These are phyloP conservation scores for Madurella mycetomatis DNA, from an alignment of 2,329 filamentous ascomycete species.

Conservation along the genomic window DNA sequence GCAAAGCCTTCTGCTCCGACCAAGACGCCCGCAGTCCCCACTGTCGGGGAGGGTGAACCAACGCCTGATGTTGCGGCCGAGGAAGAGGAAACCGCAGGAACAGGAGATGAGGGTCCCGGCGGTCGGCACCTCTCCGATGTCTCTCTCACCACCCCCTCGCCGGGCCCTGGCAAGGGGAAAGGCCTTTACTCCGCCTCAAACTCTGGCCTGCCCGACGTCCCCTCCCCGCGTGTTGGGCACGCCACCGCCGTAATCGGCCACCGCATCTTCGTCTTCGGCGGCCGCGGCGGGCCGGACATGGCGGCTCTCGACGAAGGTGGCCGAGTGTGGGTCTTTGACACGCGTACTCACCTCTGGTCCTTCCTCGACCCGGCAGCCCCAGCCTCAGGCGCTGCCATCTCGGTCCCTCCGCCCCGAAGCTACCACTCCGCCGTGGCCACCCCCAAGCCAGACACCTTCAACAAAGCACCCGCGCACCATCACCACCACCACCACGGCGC, in stretches of 20 bases:
- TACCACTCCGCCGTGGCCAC: slow-evolving; percentile 62
- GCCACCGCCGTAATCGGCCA: slow-evolving; percentile 64
- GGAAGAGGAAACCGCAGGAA: not conserved
- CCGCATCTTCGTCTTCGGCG: slow-evolving; percentile 77
- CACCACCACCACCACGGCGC: slow-evolving; percentile 24
- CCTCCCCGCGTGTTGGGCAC: slow-evolving; percentile 67
- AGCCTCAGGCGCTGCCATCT: slow-evolving; percentile 23
- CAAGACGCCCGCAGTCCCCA: slow-evolving; percentile 10
- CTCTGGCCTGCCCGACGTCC: slow-evolving; percentile 43
- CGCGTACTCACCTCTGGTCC: slow-evolving; percentile 59
- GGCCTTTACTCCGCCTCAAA: slow-evolving; percentile 27
- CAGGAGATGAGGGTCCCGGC: not conserved
- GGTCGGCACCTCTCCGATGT: slow-evolving; percentile 24
- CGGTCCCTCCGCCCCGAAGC: slow-evolving; percentile 59
- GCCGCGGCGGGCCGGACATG: slow-evolving; percentile 66
- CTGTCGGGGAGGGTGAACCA: not conserved
- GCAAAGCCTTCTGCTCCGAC: not conserved
- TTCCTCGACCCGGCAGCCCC: slow-evolving; percentile 53
- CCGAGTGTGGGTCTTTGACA: slow-evolving; percentile 71
- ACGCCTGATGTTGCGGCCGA: not conserved
- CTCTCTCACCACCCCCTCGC: slow-evolving; percentile 13
- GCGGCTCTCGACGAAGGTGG: slow-evolving; percentile 69
- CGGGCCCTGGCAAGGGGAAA: slow-evolving; percentile 38
- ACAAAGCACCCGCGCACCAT: slow-evolving; percentile 25
- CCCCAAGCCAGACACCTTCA: slow-evolving; percentile 52